Evolutionary conservation across 2,329 filamentous ascomycete species (phyloP).

Genomic region (Hyphodiscus sp.): DNA sequence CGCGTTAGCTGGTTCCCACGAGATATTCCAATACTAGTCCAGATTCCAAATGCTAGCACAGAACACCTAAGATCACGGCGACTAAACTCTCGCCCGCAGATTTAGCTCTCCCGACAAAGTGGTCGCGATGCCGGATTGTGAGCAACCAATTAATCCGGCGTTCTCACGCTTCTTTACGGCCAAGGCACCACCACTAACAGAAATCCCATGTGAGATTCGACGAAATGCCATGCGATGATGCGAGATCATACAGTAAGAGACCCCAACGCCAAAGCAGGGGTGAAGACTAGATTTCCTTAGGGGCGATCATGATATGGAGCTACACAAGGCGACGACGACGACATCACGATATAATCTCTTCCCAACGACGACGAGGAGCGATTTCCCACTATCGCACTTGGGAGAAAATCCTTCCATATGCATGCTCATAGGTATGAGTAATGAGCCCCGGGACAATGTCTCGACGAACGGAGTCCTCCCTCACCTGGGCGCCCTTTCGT

Average conservation of each 20-base stretch:
- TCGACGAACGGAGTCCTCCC: background rate
- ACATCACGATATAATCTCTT: too few species aligned
- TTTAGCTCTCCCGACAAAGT: slow-evolving; percentile 16
- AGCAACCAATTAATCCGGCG: slow-evolving; percentile 4
- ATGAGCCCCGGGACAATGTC: background rate
- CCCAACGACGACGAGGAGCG: too few species aligned
- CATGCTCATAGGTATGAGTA: background rate
- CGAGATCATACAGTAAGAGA: background rate
- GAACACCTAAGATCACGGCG: background rate
- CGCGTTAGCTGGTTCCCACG: background rate
- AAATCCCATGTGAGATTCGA: slow-evolving; percentile 8
- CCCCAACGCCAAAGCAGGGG: slow-evolving; percentile 3
- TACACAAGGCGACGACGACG: background rate
- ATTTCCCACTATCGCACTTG: too few species aligned
- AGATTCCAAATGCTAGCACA: slow-evolving; percentile 3
- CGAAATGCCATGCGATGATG: background rate
- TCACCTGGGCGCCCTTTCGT: background rate
- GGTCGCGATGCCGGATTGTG: slow-evolving; percentile 11
- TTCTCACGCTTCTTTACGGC: background rate
- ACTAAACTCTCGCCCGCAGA: slow-evolving; percentile 9
- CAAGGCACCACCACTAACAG: background rate
- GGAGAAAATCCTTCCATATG: background rate
- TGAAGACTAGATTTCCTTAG: slow-evolving; percentile 4
- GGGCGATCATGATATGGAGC: slow-evolving; percentile 6
- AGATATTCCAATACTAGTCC: background rate